A percentile compares a stretch with the other conserved stretches of the same genome.
Evolutionary conservation across 768 basidiomycete species (phyloP).

Genomic region (Rhodotorula taiwanensis): DNA sequence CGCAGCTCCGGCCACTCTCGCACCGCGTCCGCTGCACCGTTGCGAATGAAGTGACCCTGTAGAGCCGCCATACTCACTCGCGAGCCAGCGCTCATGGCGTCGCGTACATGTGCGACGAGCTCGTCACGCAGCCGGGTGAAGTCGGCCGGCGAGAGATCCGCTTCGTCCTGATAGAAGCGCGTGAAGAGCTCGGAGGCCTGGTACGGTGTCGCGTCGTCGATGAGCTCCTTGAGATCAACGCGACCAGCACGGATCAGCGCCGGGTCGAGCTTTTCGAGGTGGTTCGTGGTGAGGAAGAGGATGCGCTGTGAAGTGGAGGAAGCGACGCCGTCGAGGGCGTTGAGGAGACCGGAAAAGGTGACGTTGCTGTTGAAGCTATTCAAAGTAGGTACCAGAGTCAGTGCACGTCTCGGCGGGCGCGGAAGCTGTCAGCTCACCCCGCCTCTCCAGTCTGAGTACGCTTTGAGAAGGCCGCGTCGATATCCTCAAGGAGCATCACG

Average conservation of each 20-base stretch:
- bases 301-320: constrained; percentile 90
- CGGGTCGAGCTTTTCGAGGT: constrained; percentile 76
- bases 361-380: constrained; percentile 84
- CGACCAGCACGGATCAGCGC: constrained; percentile 93
- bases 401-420: not conserved
- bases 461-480: constrained; percentile 94
- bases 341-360: constrained; percentile 95
- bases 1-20: constrained; percentile 39
- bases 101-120: constrained; percentile 55
- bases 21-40: constrained; percentile 42
- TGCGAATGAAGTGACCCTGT: constrained; percentile 89
- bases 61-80: constrained; percentile 90
- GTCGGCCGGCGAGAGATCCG: constrained; percentile 45
- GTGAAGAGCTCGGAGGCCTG: constrained; percentile 74
- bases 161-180: constrained; percentile 64
- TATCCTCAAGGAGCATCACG: constrained; percentile 91
- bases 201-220: constrained; percentile 76
- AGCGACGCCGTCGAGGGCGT: constrained; percentile 93
- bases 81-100: constrained; percentile 53
- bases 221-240: constrained; percentile 73
- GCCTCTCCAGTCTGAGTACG: constrained; percentile 84
- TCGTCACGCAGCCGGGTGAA: constrained; percentile 52
- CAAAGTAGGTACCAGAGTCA: not conserved
- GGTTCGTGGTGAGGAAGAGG: constrained; percentile 99
- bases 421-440: constrained; percentile 56